A percentile compares a stretch with the other conserved stretches of the same genome.
Evolutionary conservation across 169 alveolate genomes (phyloP).

Genomic region (Babesia microti): DNA sequence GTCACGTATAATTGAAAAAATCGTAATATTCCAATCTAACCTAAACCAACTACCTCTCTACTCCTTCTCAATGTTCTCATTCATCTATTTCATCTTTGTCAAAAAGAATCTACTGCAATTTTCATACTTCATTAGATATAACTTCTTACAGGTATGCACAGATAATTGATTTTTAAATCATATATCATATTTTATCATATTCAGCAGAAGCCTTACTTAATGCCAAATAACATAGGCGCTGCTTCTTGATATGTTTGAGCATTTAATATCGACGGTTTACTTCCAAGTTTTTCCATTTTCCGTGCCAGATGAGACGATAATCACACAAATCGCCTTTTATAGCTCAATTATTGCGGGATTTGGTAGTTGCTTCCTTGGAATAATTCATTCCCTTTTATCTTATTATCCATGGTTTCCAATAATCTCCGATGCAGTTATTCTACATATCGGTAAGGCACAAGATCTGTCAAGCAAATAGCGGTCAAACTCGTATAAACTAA

Average conservation of each 20-base stretch:
- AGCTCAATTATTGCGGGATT: constrained; percentile 15
- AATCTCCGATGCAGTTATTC: constrained; percentile 31
- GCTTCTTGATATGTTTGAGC: constrained; percentile 15
- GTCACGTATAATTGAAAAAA: constrained; percentile 7
- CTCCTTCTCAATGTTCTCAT: constrained; percentile 16
- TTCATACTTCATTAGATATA: constrained; percentile 15
- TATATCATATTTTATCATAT: no score
- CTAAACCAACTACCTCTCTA: constrained; percentile 32
- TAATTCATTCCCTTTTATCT: constrained; percentile 9
- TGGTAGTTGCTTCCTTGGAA: constrained; percentile 21
- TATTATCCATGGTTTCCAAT: constrained; percentile 16
- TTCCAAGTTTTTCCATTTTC: constrained; percentile 16
- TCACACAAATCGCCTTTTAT: constrained; percentile 9
- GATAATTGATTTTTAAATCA: neutral
- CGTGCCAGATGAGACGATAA: constrained; percentile 10
- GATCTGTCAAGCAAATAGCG: no score
- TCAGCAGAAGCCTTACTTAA: no score
- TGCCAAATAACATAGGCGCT: constrained; percentile 5
- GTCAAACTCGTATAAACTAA: no score
- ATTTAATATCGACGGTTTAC: constrained; percentile 23
- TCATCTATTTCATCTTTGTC: constrained; percentile 24
- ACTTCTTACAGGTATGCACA: constrained; percentile 24
- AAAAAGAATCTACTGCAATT: constrained; percentile 15
- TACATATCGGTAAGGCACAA: constrained; percentile 30
- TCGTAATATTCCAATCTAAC: constrained; percentile 7